Percentiles rank a stretch among this genome's conserved stretches.
phyloP scores from a whole-genome alignment of 306 rosid genomes.

The Rubus parviflorus region DNA sequence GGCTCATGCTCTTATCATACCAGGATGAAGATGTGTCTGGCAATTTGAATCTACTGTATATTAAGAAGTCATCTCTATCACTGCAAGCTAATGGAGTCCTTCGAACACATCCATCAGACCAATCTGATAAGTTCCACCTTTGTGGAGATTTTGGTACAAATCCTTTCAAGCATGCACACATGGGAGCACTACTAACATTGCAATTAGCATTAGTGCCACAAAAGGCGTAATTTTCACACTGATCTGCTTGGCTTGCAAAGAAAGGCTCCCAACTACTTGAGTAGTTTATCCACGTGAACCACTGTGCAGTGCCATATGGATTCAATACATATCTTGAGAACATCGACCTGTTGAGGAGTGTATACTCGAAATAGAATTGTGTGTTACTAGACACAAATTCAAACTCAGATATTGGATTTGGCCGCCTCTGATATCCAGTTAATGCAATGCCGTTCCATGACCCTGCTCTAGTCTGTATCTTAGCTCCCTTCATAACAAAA shows the following conservation, averaged over 20 bases:
- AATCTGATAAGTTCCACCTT: conserved; percentile 27
- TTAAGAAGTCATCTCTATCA: conserved; percentile 29
- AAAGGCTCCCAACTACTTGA: background rate
- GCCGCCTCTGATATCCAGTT: conserved; percentile 9
- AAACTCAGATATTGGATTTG: conserved; percentile 29
- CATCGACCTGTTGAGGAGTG: conserved; percentile 23
- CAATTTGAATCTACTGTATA: conserved; percentile 29
- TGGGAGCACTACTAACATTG: conserved; percentile 13
- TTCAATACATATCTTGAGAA: conserved; percentile 46
- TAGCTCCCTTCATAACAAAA: conserved; percentile 33
- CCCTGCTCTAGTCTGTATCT: conserved; percentile 7
- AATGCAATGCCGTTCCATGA: background rate
- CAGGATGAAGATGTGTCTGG: conserved; percentile 21
- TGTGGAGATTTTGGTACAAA: conserved; percentile 30
- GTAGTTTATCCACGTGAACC: conserved; percentile 14
- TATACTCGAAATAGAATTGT: conserved; percentile 37
- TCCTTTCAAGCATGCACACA: conserved; percentile 52
- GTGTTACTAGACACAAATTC: conserved; percentile 30
- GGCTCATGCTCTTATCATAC: conserved; percentile 26
- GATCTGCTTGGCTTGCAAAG: background rate
- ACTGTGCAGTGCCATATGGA: conserved; percentile 11
- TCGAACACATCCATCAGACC: conserved; percentile 46
- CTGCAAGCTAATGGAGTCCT: conserved; percentile 29
- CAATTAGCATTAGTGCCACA: conserved; percentile 52
- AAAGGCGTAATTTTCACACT: conserved; percentile 38